Conservation (phyloP, 2,329 filamentous ascomycete species). For the Coleophoma crateriformis region DNA sequence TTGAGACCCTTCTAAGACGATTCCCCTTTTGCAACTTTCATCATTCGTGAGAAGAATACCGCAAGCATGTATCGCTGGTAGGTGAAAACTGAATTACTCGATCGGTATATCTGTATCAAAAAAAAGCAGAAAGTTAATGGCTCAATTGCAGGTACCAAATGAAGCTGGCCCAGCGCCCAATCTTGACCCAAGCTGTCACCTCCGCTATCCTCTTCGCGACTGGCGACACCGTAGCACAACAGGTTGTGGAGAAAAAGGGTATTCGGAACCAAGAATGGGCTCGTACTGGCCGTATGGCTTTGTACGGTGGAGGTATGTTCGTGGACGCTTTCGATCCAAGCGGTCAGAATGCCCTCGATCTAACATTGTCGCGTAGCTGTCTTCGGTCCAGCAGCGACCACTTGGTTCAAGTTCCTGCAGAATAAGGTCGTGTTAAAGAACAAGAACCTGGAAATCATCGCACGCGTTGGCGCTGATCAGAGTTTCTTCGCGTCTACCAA, state of each 20-base stretch:
- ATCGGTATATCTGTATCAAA: neutral
- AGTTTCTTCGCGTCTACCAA: constrained; percentile 60
- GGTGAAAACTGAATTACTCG: neutral
- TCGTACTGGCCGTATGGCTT: constrained; percentile 72
- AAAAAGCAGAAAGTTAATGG: constrained; percentile 3
- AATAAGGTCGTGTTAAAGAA: constrained; percentile 50
- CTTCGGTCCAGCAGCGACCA: constrained; percentile 67
- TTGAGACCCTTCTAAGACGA: neutral
- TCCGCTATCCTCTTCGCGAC: constrained; percentile 90
- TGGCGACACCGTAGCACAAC: constrained; percentile 87
- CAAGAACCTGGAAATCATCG: constrained; percentile 53
- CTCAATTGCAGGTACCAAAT: constrained; percentile 68
- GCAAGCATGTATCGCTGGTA: constrained; percentile 26
- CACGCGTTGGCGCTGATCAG: constrained; percentile 62
- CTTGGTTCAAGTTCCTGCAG: constrained; percentile 65
- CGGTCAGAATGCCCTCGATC: no score
- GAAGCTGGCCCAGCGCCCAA: constrained; percentile 71
- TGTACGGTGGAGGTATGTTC: constrained; percentile 67
- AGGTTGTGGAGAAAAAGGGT: constrained; percentile 79
- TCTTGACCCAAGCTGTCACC: constrained; percentile 86
- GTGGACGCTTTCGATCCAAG: neutral
- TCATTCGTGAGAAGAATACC: neutral
- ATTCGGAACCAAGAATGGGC: constrained; percentile 67
- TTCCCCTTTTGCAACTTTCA: neutral
- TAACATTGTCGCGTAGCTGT: constrained; percentile 36